Evolutionary conservation across 352 stramenopile genomes (phyloP).

Genomic region (Pythium biforme): DNA sequence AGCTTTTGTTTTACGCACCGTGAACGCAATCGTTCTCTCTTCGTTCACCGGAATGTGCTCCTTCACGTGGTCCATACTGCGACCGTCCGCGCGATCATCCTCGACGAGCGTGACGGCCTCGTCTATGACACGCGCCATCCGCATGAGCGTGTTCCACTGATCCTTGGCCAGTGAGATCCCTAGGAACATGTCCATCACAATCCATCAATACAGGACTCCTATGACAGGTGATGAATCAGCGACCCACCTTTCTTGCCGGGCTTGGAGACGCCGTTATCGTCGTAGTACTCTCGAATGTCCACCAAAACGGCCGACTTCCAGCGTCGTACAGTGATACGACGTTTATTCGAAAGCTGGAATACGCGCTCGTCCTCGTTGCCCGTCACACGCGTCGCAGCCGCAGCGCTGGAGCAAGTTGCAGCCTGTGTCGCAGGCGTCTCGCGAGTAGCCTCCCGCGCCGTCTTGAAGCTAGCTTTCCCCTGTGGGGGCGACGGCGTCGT

Average conservation of each 20-base stretch:
- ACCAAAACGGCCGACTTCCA: conserved; percentile 54
- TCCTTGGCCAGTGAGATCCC: conserved; percentile 58
- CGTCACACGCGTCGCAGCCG: background rate
- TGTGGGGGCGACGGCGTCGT: conserved; percentile 1
- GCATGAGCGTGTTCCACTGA: conserved; percentile 52
- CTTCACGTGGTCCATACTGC: conserved; percentile 31
- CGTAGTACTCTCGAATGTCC: conserved; percentile 80
- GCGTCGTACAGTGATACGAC: conserved; percentile 54
- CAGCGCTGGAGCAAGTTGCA: background rate
- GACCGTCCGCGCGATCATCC: conserved; percentile 36
- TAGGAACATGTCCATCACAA: conserved; percentile 4
- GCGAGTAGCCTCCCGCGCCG: background rate
- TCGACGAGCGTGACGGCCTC: conserved; percentile 48
- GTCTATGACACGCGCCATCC: conserved; percentile 35
- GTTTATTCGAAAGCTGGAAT: conserved; percentile 61
- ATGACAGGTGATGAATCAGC: no score
- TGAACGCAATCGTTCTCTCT: conserved; percentile 46
- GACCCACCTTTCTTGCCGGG: conserved; percentile 81
- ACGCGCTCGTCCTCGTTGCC: conserved; percentile 30
- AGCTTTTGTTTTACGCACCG: conserved; percentile 27
- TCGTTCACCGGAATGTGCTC: conserved; percentile 39
- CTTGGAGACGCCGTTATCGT: conserved; percentile 54
- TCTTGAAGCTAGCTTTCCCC: background rate
- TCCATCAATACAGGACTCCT: no score
- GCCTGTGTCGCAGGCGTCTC: background rate